Base-by-base conservation (phyloP, 2,329 filamentous ascomycete species). In the Hirsutella minnesotensis region DNA sequence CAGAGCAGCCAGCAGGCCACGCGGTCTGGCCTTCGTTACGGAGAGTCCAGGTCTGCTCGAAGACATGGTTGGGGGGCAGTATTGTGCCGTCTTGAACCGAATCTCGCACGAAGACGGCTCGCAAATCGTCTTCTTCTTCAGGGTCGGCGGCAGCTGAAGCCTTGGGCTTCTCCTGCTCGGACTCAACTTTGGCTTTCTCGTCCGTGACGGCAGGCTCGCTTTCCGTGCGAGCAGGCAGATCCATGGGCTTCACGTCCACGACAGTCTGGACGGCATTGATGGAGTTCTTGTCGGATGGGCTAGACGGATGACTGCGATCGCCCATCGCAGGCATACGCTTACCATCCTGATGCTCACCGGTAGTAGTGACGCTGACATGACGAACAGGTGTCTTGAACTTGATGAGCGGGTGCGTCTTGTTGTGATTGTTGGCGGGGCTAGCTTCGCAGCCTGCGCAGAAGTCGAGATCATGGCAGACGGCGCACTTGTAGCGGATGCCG, bases 391-490 rank as follows among this genome's bases (percentile, higher is more conserved):
- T 94, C 74, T 87, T 94, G 71, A 98, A 88, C 69, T 95, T 95
- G 70, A 98, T 88, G 53, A 98, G 70, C 22, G 92, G 92, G 56
- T 98, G 92, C n/a, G 89, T 94, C 63, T 80, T 81, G 70, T 96
- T 95, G 70, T 98, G 92, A 19, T 68, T 70, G 62, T 94, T 90
- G 49, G 72, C 71, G 8, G 92, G 92, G 54, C 80, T 80, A 39
- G 90, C 87, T 67, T 98, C 94, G 66, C 92, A 98, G 57, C 77
- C 84, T 57, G 85, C 86, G 61, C 92, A 98, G 69, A 95, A 95
- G 64, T 98, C 92, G 29, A 83, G 83, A 60, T 98, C 89, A 56
- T 94, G 75, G 70, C 92, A 98, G 44, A 98, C 83, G 41, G 90
- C 86, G 59, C 92, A 98, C 78, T 98, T 98, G 76, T 92, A 98